These are phyloP conservation scores for Ophiobolus disseminans DNA, from an alignment of 2,329 filamentous ascomycete species.

Conservation along the genomic window DNA sequence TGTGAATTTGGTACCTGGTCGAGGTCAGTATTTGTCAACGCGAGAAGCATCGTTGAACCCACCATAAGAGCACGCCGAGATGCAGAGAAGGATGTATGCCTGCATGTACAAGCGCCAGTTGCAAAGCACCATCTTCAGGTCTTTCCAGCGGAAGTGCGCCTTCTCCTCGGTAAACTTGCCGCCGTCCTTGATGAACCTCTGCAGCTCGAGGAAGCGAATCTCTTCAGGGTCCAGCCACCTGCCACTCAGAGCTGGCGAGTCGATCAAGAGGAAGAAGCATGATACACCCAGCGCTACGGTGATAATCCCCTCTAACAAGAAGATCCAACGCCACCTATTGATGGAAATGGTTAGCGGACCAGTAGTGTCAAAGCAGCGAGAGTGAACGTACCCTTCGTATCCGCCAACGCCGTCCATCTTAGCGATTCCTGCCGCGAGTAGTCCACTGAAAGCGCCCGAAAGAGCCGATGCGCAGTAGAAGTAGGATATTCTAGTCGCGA, in stretches of 20 bases:
- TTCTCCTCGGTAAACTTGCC: constrained; percentile 24
- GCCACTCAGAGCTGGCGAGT: constrained; percentile 26
- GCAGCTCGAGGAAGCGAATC: constrained; percentile 32
- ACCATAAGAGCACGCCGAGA: constrained; percentile 37
- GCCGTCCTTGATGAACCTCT: constrained; percentile 33
- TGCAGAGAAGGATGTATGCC: constrained; percentile 34
- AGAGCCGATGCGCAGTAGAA: constrained; percentile 50
- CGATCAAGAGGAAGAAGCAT: constrained; percentile 38
- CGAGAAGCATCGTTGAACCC: constrained; percentile 1
- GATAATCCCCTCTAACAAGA: constrained; percentile 51
- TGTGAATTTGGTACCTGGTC: constrained; percentile 36
- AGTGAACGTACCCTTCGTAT: constrained; percentile 46
- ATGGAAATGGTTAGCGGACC: too few relatives aligned
- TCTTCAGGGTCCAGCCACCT: constrained; percentile 33
- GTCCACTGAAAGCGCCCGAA: constrained; percentile 51
- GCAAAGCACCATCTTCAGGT: constrained; percentile 31
- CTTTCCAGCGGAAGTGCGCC: constrained; percentile 27
- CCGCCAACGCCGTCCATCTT: constrained; percentile 50
- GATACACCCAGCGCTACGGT: constrained; percentile 35
- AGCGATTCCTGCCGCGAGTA: constrained; percentile 49
- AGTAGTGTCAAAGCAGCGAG: too few relatives aligned
- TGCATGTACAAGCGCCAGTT: constrained; percentile 43
- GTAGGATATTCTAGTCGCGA: constrained; percentile 43
- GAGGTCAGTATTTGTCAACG: not conserved
- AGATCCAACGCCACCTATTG: constrained; percentile 55